phyloP scores from a whole-genome alignment of 495 filamentous ascomycete genomes.

The Podospora sp. region DNA sequence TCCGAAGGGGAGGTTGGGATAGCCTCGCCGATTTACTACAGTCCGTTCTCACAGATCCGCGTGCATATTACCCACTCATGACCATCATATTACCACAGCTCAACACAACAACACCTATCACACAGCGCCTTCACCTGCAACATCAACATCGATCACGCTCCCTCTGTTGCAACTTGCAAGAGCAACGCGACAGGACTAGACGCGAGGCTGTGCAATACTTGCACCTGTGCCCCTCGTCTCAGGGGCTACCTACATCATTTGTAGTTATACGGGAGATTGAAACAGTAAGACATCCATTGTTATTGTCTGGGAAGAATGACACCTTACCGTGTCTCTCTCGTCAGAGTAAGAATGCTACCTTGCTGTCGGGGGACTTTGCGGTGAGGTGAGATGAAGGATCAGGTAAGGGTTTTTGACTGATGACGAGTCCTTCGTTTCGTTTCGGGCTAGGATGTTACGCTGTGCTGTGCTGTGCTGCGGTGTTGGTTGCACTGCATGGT shows the following conservation, averaged over 20 bases:
- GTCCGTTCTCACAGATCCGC: too few relatives aligned
- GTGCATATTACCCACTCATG: neutral
- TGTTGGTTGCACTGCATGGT: neutral
- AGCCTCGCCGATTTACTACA: too few relatives aligned
- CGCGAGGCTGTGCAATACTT: too few relatives aligned
- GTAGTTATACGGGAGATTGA: too few relatives aligned
- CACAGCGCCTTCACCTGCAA: neutral
- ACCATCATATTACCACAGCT: neutral
- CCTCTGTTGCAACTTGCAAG: neutral
- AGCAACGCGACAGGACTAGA: too few relatives aligned
- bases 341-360: too few relatives aligned
- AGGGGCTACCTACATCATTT: neutral
- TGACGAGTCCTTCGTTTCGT: constrained; percentile 1
- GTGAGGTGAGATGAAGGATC: neutral
- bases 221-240: neutral
- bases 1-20: neutral
- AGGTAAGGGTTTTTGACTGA: constrained; percentile 1
- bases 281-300: neutral
- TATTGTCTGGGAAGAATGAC: too few relatives aligned
- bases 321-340: neutral
- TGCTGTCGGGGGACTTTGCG: neutral
- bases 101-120: neutral
- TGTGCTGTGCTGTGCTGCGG: neutral
- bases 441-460: neutral
- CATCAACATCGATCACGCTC: neutral